Base-by-base conservation (phyloP, 2,329 filamentous ascomycete genomes). In the Xylaria sp. region DNA sequence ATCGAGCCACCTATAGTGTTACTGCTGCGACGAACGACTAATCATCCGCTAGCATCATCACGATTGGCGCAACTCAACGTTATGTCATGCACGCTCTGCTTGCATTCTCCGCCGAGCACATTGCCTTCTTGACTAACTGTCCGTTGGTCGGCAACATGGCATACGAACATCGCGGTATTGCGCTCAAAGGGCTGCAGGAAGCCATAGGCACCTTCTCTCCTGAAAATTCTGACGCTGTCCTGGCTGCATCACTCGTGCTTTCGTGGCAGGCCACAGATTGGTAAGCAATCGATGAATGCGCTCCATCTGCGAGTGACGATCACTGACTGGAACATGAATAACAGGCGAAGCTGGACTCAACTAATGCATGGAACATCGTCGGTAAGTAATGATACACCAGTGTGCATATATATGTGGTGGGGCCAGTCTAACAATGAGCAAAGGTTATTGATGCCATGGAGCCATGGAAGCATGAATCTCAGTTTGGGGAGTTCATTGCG, bases 181-280 rank as follows among this genome's bases (percentile, higher is more conserved):
- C 96, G 11, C 84, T 97, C 68, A 94, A 92, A 75, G 95, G 95
- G 3, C 83, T 98, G 57, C 93, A 97, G 77, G 92, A 94, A 77
- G 93, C 94, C 33, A 94, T 98, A 74, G 89, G 90, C 53, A 87
- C 87, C 23, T 97, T 98, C 81, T 97, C 92, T 2, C 90, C 89
- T 74, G 89, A 92, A 61, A 97, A 94, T 69, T 95, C 93, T 1
- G 95, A 99, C 81, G 94, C 94, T 51, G 91, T 97, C 70, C 87
- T 99, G 63, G 95, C 94, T 31, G 93, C 94, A 38, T 97, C 95
- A 31, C 89, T 97, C 53, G 88, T 98, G 57, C 87, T 99, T 59
- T 97, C 94, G 44, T 98, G 96, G 94, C 95, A 98, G 83, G 93
- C 93, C 65, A 96, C 91, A 68, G 95, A 98, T 83, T 98, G 94